Base-by-base conservation (phyloP, 805 yeast species). In the Teunomyces gatunensis region DNA sequence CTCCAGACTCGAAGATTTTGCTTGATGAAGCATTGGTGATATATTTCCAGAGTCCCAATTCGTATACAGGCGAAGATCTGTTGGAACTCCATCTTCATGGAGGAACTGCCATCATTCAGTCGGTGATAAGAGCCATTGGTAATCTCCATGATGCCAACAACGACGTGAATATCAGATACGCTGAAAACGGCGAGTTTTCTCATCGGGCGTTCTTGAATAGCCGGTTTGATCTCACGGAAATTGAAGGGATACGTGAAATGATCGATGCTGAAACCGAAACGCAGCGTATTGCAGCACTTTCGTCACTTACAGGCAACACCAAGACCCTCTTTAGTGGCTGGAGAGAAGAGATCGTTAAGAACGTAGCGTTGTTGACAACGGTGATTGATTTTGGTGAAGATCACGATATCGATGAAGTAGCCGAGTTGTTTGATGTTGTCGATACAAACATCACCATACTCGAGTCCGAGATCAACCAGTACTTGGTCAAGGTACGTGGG, bases 371-470 rank as follows among this genome's bases (percentile, higher is more conserved):
- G 44, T 64, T 92, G 46, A 83, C 98, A 0, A 96, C 98, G 0
- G 76, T 91, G 2, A 89, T 94, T 34, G 99, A 94, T 66, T 94
- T 94, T 65, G 92, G 96, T 6, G 98, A 94, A 48, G 99, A 94
- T 57, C 89, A 89, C 48, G 95, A 88, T 52, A 73, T 88, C 27
- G 89, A 84, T 11, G 87, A 85, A 56, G 75, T 80, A 0, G 76
- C 76, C 11, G 63, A 67, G 11, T 69, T 88, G 12, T 75, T 88
- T 48, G 67, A 63, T 5, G 63, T 66, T 0, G 90, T 87, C 0
- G 71, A 69, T 6, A 30, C 20, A 0, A 73, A 74, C 47, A 70
- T 87, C 3, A 47, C 50, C 1, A 13, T 15, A 0, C 56, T 91
- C 10, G 64, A 74, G 13, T 4, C 3, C 0, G 83, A 84, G 28